Evolutionary conservation across 1,284 basidiomycete genomes (phyloP).

Genomic region (Afroboletus lepidellus): DNA sequence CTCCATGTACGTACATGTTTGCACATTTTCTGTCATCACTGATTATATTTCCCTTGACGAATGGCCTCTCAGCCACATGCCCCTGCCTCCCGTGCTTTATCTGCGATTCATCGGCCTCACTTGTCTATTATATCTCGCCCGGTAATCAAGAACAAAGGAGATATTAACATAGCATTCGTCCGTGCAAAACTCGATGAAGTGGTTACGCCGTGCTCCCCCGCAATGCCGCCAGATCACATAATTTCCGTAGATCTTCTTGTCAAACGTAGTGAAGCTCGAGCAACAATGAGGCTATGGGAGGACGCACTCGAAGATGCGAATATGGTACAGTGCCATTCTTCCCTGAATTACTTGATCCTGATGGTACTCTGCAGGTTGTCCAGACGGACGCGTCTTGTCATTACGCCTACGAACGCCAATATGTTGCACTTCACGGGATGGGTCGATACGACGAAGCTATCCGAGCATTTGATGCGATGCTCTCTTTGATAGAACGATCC

Average conservation of each 20-base stretch:
- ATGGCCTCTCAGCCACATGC: not conserved
- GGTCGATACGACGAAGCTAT: constrained; percentile 4
- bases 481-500: not conserved
- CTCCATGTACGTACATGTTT: not conserved
- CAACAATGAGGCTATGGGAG: not conserved
- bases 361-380: not conserved
- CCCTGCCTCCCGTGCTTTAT: not conserved
- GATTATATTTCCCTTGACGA: not conserved
- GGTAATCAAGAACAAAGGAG: not conserved
- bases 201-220: too few species aligned
- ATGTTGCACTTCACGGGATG: constrained; percentile 1
- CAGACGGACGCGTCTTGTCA: not conserved
- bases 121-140: too few species aligned
- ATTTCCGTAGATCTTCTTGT: not conserved
- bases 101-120: not conserved
- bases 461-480: not conserved
- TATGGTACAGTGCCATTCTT: not conserved
- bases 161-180: too few species aligned
- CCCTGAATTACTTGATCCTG: not conserved
- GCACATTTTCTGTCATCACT: not conserved
- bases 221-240: not conserved
- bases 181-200: too few species aligned
- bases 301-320: constrained; percentile 2
- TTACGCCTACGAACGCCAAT: constrained; percentile 1
- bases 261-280: not conserved